Percentiles rank a stretch among this genome's conserved stretches.
Evolutionary conservation across 371 early-diverging fungal species (phyloP).

Genomic region (Cokeromyces recurvatus): DNA sequence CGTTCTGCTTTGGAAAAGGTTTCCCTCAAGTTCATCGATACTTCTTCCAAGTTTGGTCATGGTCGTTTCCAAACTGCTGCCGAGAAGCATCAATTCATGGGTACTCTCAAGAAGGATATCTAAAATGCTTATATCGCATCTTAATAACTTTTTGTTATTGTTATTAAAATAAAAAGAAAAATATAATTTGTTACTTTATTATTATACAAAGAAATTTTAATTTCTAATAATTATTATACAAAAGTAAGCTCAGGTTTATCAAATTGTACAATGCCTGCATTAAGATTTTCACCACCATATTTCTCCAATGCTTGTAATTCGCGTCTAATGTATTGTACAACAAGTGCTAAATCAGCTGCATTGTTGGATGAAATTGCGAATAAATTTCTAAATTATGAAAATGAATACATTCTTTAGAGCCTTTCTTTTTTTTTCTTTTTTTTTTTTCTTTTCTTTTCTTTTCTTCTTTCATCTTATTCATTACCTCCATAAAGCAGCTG

Average conservation of each 20-base stretch:
- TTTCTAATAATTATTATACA: slow-evolving; percentile 7
- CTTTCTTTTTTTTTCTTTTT: neutral
- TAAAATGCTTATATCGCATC: slow-evolving; percentile 14
- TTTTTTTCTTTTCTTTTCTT: neutral
- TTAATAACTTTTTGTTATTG: neutral
- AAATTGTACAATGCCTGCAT: slow-evolving; percentile 39
- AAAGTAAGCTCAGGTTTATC: slow-evolving; percentile 25
- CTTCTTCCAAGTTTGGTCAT: slow-evolving; percentile 99
- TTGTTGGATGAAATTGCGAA: slow-evolving; percentile 57
- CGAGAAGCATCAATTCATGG: slow-evolving; percentile 98
- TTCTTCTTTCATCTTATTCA: too few relatives aligned
- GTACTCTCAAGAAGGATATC: slow-evolving; percentile 87
- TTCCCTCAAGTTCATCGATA: slow-evolving; percentile 98
- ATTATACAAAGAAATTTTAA: neutral
- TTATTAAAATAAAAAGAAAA: slow-evolving; percentile 2
- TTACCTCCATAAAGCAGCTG: slow-evolving; percentile 93
- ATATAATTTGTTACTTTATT: neutral
- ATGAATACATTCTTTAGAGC: too few relatives aligned
- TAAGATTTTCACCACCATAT: slow-evolving; percentile 39
- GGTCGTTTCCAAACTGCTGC: slow-evolving; percentile 99
- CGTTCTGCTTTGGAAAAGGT: slow-evolving; percentile 96
- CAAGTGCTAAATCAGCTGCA: slow-evolving; percentile 52
- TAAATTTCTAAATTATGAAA: slow-evolving; percentile 55
- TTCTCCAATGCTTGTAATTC: slow-evolving; percentile 62
- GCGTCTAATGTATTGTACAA: slow-evolving; percentile 61